Conservation (phyloP, 495 filamentous ascomycete species). For the Oidiodendron maius region DNA sequence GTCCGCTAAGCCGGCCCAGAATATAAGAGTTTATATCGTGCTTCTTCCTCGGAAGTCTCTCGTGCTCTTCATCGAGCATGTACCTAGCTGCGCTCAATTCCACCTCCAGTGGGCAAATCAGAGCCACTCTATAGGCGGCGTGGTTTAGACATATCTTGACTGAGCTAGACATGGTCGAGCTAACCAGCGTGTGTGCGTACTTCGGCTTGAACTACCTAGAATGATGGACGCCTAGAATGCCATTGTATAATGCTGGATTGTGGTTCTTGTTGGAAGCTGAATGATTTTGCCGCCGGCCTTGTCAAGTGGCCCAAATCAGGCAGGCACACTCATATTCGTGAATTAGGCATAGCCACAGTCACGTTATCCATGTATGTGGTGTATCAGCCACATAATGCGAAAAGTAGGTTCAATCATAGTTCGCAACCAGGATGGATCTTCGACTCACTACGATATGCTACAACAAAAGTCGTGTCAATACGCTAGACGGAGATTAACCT, state of each 20-base stretch:
- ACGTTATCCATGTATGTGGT: background rate
- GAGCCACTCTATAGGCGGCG: conserved; percentile 41
- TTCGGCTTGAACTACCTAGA: background rate
- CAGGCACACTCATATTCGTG: too few relatives aligned
- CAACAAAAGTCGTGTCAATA: too few relatives aligned
- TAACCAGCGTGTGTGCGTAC: background rate
- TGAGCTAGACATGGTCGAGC: background rate
- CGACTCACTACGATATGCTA: too few relatives aligned
- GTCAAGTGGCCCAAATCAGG: background rate
- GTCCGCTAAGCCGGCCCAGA: conserved; percentile 29
- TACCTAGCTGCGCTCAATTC: conserved; percentile 36
- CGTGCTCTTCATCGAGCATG: conserved; percentile 36
- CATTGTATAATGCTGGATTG: background rate
- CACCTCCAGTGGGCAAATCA: conserved; percentile 38
- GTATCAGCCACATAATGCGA: background rate
- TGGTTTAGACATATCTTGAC: background rate
- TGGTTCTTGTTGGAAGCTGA: background rate
- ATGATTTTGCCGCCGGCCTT: background rate
- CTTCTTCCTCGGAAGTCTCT: conserved; percentile 2
- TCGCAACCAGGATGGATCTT: background rate
- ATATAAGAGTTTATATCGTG: conserved; percentile 29
- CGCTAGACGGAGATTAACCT: too few relatives aligned
- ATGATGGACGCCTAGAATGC: background rate
- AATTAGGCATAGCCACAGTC: background rate
- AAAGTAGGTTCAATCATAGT: background rate